Percentiles rank a stretch among this genome's conserved stretches.
Conservation (phyloP, 345 rosid genomes). For the Euclidium syriacum region DNA sequence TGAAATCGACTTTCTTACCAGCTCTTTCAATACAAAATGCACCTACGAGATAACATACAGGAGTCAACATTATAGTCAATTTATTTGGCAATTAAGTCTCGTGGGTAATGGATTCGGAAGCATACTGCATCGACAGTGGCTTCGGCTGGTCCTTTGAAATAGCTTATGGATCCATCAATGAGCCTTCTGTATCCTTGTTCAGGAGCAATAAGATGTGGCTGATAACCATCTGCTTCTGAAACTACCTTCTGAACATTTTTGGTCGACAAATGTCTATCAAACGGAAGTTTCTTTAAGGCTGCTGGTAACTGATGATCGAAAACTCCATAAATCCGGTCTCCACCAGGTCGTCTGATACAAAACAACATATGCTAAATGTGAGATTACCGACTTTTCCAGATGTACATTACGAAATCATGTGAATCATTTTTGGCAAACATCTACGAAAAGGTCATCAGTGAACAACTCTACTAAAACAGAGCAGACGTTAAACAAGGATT, state of each 20-base stretch:
- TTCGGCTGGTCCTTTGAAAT: slow-evolving; percentile 98
- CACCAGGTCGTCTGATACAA: slow-evolving; percentile 88
- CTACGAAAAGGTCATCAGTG: not conserved
- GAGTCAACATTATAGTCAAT: not conserved
- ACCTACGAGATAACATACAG: slow-evolving; percentile 46
- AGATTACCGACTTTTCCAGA: not conserved
- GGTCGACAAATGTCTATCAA: slow-evolving; percentile 87
- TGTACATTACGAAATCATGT: not conserved
- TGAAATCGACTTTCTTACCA: slow-evolving; percentile 90
- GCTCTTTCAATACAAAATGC: slow-evolving; percentile 90
- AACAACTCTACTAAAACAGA: not conserved
- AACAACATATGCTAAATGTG: not conserved
- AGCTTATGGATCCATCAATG: slow-evolving; percentile 91
- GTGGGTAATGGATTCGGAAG: not conserved
- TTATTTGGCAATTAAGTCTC: not conserved
- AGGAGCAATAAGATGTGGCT: slow-evolving; percentile 99
- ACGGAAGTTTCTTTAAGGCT: slow-evolving; percentile 96
- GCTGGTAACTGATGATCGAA: slow-evolving; percentile 98
- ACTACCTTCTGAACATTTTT: slow-evolving; percentile 97
- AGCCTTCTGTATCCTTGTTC: slow-evolving; percentile 99
- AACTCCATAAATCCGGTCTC: slow-evolving; percentile 94
- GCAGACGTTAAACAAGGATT: not conserved
- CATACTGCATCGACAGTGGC: slow-evolving; percentile 97
- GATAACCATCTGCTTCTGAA: slow-evolving; percentile 99
- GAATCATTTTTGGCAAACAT: not conserved